phyloP scores from a whole-genome alignment of 257 asterid genomes.

The Jacaranda copaia region DNA sequence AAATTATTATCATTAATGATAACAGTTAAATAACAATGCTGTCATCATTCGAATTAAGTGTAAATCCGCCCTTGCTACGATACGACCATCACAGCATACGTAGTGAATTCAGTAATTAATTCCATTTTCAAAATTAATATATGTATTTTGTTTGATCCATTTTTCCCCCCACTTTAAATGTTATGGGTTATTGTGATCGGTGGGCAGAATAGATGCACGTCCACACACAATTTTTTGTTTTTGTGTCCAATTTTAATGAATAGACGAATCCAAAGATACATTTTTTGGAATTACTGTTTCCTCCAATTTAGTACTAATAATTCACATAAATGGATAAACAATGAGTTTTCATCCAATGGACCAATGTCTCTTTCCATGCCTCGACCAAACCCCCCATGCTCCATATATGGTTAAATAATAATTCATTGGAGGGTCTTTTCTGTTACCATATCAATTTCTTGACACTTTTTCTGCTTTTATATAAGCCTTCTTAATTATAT shows the following conservation, averaged over 20 bases:
- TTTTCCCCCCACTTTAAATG: too few relatives aligned
- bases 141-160: too few relatives aligned
- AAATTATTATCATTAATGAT: too few relatives aligned
- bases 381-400: not conserved
- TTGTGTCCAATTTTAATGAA: not conserved
- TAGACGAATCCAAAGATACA: constrained; percentile 10
- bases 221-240: constrained; percentile 7
- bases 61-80: too few relatives aligned
- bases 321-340: constrained; percentile 29
- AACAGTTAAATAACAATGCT: too few relatives aligned
- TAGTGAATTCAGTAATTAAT: too few relatives aligned
- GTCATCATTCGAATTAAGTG: too few relatives aligned
- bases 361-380: constrained; percentile 33
- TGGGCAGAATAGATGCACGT: not conserved
- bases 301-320: constrained; percentile 12
- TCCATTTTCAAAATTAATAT: too few relatives aligned
- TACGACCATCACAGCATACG: too few relatives aligned
- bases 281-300: constrained; percentile 26
- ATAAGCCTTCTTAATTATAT: too few relatives aligned
- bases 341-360: constrained; percentile 14
- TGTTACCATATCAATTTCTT: not conserved
- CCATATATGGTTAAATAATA: not conserved
- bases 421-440: not conserved
- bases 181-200: not conserved
- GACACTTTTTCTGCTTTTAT: not conserved